Evolutionary conservation across 163 green algal species (phyloP).

Genomic region (Smithsoniella earleae): DNA sequence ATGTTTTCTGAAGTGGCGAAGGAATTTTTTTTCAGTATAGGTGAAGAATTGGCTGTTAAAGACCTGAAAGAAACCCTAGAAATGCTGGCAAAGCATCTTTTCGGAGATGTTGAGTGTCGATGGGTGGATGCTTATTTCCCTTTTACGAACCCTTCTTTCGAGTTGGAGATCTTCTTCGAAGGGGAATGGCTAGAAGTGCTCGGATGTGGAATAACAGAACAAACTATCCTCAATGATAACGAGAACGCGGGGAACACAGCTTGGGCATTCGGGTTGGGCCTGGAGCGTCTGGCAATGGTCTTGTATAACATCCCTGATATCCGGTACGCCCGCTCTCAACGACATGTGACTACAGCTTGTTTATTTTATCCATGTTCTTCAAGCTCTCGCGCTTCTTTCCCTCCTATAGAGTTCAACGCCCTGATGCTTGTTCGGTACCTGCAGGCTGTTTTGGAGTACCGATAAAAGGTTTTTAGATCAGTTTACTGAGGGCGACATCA

Average conservation of each 20-base stretch:
- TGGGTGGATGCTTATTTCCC: conserved; percentile 87
- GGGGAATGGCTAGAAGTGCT: conserved; percentile 96
- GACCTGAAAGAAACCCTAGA: conserved; percentile 91
- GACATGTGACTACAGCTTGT: neutral
- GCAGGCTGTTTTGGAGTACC: conserved; percentile 73
- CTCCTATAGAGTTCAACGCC: neutral
- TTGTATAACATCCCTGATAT: conserved; percentile 99
- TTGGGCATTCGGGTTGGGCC: conserved; percentile 96
- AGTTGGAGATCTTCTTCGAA: conserved; percentile 99
- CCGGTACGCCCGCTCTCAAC: conserved; percentile 41
- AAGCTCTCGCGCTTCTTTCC: neutral
- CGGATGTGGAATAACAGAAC: conserved; percentile 92
- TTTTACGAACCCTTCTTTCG: conserved; percentile 80
- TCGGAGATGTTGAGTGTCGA: conserved; percentile 66
- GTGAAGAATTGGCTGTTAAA: conserved; percentile 46
- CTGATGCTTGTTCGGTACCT: neutral
- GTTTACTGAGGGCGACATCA: conserved; percentile 67
- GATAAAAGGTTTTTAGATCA: conserved; percentile 92
- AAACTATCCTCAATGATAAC: conserved; percentile 65
- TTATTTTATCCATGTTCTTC: neutral
- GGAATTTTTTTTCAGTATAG: too few relatives aligned
- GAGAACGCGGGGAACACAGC: conserved; percentile 58
- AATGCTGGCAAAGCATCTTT: conserved; percentile 81
- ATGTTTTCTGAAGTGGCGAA: too few relatives aligned
- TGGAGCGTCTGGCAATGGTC: conserved; percentile 97